Conservation (phyloP, 768 basidiomycete genomes). For the Serpula lacrymans region DNA sequence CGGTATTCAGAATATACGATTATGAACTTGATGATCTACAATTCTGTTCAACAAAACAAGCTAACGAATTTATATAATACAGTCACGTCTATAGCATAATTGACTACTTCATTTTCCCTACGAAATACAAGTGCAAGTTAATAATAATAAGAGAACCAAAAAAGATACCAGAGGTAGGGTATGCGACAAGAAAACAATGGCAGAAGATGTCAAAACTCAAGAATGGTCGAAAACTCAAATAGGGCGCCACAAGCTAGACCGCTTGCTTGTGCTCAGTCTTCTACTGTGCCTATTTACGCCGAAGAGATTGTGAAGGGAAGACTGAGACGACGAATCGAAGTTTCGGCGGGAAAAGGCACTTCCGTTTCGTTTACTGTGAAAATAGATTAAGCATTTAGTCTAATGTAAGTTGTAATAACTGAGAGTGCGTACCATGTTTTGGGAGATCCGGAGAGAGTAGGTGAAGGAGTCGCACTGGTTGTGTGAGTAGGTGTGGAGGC, state of each 20-base stretch:
- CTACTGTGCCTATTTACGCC: constrained; percentile 13
- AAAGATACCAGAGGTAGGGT: too few species aligned
- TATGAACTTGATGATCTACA: too few species aligned
- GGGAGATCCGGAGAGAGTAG: background rate
- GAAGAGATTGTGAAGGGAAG: constrained; percentile 5
- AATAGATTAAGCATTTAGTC: background rate
- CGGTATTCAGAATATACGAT: too few species aligned
- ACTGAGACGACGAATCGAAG: background rate
- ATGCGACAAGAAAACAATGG: too few species aligned
- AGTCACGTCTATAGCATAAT: too few species aligned
- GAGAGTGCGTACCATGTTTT: constrained; percentile 13
- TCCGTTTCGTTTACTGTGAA: constrained; percentile 2
- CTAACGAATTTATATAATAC: too few species aligned
- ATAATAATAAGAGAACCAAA: too few species aligned
- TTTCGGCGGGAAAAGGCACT: constrained; percentile 9
- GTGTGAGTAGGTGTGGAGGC: background rate
- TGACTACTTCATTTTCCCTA: too few species aligned
- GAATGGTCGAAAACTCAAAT: constrained; percentile 5
- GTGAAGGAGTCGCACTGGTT: background rate
- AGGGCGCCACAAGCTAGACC: constrained; percentile 12
- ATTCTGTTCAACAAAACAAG: too few species aligned
- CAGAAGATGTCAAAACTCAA: background rate
- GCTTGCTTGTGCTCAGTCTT: background rate
- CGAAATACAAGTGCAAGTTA: too few species aligned
- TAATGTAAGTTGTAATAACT: background rate